Conservation (phyloP, 352 stramenopile species). For the Globisporangium paddicum region DNA sequence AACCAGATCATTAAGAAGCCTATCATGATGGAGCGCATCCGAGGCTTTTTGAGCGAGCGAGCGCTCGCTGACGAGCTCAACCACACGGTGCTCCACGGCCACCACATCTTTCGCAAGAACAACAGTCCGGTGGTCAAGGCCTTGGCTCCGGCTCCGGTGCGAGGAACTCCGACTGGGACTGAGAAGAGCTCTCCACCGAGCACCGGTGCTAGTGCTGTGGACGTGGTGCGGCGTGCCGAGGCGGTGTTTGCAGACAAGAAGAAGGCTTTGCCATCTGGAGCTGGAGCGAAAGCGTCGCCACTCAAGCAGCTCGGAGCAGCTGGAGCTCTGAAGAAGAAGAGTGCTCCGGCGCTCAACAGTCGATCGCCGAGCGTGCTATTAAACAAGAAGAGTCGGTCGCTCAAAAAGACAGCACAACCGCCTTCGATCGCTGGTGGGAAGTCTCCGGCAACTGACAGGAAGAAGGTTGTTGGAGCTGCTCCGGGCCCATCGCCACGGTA, state of each 20-base stretch:
- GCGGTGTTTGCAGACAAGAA: neutral
- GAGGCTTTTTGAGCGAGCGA: slow-evolving; percentile 51
- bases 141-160: neutral
- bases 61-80: slow-evolving; percentile 52
- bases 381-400: slow-evolving; percentile 10
- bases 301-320: neutral
- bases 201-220: neutral
- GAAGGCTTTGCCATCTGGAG: neutral
- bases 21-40: slow-evolving; percentile 58
- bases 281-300: neutral
- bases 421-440: neutral
- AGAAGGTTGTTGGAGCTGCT: neutral
- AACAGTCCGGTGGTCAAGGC: neutral
- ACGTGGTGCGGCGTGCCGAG: slow-evolving; percentile 7
- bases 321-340: slow-evolving; percentile 14
- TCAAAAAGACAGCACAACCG: slow-evolving; percentile 13
- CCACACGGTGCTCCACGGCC: slow-evolving; percentile 68
- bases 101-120: slow-evolving; percentile 55
- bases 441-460: neutral
- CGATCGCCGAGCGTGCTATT: slow-evolving; percentile 5
- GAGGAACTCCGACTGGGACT: neutral
- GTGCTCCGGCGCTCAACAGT: neutral
- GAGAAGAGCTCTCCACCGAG: slow-evolving; percentile 1
- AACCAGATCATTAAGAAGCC: slow-evolving; percentile 52
- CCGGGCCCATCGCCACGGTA: slow-evolving; percentile 9